A percentile compares a stretch with the other conserved stretches of the same genome.
Evolutionary conservation across 2,329 filamentous ascomycete species (phyloP).

Genomic region (Colletotrichum brevisporum): DNA sequence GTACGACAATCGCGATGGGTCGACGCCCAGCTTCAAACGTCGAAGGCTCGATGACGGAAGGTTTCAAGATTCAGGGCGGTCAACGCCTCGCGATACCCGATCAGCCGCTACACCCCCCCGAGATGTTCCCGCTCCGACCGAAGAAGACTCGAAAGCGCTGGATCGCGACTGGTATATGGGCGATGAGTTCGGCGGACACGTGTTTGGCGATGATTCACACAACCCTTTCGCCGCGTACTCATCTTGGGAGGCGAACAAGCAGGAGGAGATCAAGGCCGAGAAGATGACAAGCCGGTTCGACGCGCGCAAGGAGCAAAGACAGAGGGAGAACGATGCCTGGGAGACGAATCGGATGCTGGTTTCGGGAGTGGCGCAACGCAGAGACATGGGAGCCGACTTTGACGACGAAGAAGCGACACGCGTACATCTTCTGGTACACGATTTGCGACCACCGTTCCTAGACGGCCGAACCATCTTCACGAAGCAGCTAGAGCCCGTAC

Average conservation of each 20-base stretch:
- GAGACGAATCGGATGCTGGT: slow-evolving; percentile 99
- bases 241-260: slow-evolving; percentile 78
- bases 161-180: slow-evolving; percentile 95
- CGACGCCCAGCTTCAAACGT: slow-evolving; percentile 70
- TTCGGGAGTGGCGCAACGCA: slow-evolving; percentile 91
- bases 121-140: slow-evolving; percentile 75
- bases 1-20: slow-evolving; percentile 49
- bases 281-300: slow-evolving; percentile 81
- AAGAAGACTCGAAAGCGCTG: slow-evolving; percentile 80
- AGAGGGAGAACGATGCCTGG: slow-evolving; percentile 97
- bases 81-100: slow-evolving; percentile 60
- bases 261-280: slow-evolving; percentile 82
- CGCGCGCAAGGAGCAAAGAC: slow-evolving; percentile 84
- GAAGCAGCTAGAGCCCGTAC: slow-evolving; percentile 95
- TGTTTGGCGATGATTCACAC: slow-evolving; percentile 91
- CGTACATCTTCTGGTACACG: slow-evolving; percentile 92
- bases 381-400: slow-evolving; percentile 86
- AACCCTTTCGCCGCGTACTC: slow-evolving; percentile 88
- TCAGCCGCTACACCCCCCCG: slow-evolving; percentile 45
- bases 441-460: slow-evolving; percentile 92
- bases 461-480: slow-evolving; percentile 97
- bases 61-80: slow-evolving; percentile 48
- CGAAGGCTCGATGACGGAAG: slow-evolving; percentile 71
- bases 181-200: slow-evolving; percentile 85
- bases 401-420: slow-evolving; percentile 92